Evolutionary conservation across 2,329 filamentous ascomycete species (phyloP).

Genomic region (Clarireedia paspali): DNA sequence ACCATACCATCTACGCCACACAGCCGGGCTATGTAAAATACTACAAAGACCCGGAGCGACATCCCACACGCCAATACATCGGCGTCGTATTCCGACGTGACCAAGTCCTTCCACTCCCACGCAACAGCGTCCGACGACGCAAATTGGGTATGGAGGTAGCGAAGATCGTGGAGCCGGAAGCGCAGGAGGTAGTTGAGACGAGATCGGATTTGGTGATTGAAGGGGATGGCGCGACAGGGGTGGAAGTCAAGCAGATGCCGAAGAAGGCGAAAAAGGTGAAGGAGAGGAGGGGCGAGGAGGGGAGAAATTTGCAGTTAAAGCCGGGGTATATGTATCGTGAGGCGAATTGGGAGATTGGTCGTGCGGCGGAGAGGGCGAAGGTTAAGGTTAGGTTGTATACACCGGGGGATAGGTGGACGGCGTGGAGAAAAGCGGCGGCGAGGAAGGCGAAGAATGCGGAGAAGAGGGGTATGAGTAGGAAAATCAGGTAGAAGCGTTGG

Average conservation of each 20-base stretch:
- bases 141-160: constrained; percentile 64
- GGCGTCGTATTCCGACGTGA: constrained; percentile 81
- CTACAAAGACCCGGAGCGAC: constrained; percentile 77
- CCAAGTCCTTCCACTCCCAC: constrained; percentile 70
- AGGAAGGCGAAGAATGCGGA: constrained; percentile 43
- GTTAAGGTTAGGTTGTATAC: constrained; percentile 50
- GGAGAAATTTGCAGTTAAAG: constrained; percentile 35
- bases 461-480: constrained; percentile 44
- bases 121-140: constrained; percentile 65
- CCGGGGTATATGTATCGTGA: constrained; percentile 57
- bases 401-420: constrained; percentile 48
- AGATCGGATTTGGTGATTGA: constrained; percentile 13
- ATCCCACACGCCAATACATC: constrained; percentile 89
- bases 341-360: constrained; percentile 61
- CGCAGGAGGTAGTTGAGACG: constrained; percentile 7
- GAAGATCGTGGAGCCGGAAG: constrained; percentile 33
- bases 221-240: constrained; percentile 5
- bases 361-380: constrained; percentile 51
- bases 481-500: constrained; percentile 16
- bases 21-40: constrained; percentile 90
- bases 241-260: constrained; percentile 9
- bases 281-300: constrained; percentile 28
- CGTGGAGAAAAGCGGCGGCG: constrained; percentile 53
- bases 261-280: constrained; percentile 14
- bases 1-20: constrained; percentile 90